Evolutionary conservation across 371 early-diverging fungal species (phyloP).

Genomic region (Saksenaea oblongispora): DNA sequence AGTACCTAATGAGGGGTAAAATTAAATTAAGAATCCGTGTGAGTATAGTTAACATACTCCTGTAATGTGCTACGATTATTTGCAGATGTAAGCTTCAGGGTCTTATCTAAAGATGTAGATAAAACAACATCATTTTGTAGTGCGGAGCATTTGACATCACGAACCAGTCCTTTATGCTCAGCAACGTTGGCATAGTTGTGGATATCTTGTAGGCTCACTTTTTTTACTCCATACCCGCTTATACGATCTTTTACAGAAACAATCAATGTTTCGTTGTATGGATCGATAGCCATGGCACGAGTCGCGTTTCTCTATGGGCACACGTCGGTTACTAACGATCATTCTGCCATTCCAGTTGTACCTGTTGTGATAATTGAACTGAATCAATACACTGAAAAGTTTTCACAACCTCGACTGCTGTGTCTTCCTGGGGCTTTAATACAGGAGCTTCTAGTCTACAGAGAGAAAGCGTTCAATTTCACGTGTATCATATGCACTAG

Average conservation of each 20-base stretch:
- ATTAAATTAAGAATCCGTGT: not conserved
- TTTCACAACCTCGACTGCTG: not conserved
- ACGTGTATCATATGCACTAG: not conserved
- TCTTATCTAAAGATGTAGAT: not conserved
- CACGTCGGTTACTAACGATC: not conserved
- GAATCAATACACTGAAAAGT: not conserved
- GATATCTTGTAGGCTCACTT: constrained; percentile 15
- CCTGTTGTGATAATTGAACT: not conserved
- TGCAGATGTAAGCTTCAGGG: constrained; percentile 5
- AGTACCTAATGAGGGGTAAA: constrained; percentile 5
- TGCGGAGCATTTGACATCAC: constrained; percentile 4
- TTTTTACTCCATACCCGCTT: constrained; percentile 9
- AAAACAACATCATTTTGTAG: not conserved
- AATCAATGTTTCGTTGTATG: not conserved
- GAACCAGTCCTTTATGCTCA: constrained; percentile 12
- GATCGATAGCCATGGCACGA: not conserved
- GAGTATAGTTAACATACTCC: not conserved
- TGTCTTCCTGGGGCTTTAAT: not conserved
- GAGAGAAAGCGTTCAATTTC: not conserved
- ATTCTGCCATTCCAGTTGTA: not conserved
- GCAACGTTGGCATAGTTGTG: constrained; percentile 10
- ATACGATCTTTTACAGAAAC: not conserved
- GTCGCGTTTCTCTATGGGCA: not conserved
- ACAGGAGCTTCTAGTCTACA: not conserved
- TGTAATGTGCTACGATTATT: not conserved